Evolutionary conservation across 2,329 filamentous ascomycete genomes (phyloP), one percentile per base, ranked within the genome.

Genomic region (Pestalotiopsis sp.): DNA sequence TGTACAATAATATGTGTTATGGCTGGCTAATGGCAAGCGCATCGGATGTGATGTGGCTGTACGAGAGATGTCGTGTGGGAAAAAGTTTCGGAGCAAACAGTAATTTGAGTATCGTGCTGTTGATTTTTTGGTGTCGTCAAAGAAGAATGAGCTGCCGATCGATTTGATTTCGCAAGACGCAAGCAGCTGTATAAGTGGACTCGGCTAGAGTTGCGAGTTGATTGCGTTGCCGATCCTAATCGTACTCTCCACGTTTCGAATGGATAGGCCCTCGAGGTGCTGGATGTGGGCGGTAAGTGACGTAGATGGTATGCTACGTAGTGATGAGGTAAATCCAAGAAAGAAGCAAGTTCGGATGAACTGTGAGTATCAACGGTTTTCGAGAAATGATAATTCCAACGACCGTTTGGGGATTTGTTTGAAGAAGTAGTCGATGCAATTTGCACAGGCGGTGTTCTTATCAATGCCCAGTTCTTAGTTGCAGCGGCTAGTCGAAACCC

Each of bases 1-100:
- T 62, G 70, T 65, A 67, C 20, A 20, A n/a, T 52, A 11, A 20
- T 17, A 52, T 52, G 17, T 52, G 17, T 9, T n/a, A n/a, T 52
- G 69, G 68, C 64, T 63, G 65, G 67, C 72, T 73, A 72, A 72
- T 72, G 72, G 70, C 71, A 71, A 73, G 73, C 73, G 66, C 75
- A 77, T 77, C 70, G 72, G 72, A 74, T 58, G 17, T 39, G 45
- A 11, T 58, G 12, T 38, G 20, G 64, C 31, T 36, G 31, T 36
- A 2, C 31, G 7, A 36, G 7, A 11, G 7, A 36, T 36, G 7
- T 36, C 9, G 7, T 23, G 4, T 39, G 11, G 11, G 7, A 23
- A 57, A 23, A 17, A 31, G 23, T 38, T 25, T 66, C 27, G 23
- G 36, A 61, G 23, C 27, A n/a, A 27, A 41, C 9, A 14, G 36